These are phyloP conservation scores for Primulina tabacum DNA, from an alignment of 257 asterid species.

Conservation along the genomic window DNA sequence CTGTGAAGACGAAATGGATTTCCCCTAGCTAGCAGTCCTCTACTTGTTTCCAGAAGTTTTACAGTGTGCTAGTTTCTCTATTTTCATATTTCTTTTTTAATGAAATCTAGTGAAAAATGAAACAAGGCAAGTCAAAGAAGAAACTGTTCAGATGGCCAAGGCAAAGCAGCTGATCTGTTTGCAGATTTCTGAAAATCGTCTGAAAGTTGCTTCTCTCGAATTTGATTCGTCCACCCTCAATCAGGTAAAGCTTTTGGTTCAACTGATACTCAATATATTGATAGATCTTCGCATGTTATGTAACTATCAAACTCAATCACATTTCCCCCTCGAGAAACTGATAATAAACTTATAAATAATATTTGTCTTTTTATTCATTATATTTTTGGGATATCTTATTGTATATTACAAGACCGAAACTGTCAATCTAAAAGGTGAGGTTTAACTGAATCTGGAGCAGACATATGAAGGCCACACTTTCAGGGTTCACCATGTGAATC, in stretches of 20 bases:
- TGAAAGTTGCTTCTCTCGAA: slow-evolving; percentile 49
- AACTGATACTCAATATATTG: slow-evolving; percentile 5
- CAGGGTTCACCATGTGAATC: slow-evolving; percentile 9
- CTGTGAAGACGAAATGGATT: not conserved
- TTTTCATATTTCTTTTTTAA: not conserved
- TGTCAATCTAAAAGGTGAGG: slow-evolving; percentile 17
- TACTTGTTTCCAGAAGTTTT: not conserved
- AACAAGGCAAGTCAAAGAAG: slow-evolving; percentile 50
- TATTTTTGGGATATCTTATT: not conserved
- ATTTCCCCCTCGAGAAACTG: slow-evolving; percentile 1
- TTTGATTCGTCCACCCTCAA: slow-evolving; percentile 56
- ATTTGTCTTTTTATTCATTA: not conserved
- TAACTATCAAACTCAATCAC: not conserved
- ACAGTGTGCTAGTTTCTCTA: no score
- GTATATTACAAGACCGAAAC: slow-evolving; percentile 1
- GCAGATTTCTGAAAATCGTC: slow-evolving; percentile 61
- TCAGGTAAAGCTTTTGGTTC: slow-evolving; percentile 42
- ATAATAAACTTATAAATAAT: not conserved
- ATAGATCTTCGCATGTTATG: slow-evolving; percentile 10
- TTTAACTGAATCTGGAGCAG: slow-evolving; percentile 9
- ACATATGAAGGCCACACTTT: slow-evolving; percentile 12
- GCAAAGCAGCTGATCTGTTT: slow-evolving; percentile 52
- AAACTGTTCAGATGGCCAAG: slow-evolving; percentile 43
- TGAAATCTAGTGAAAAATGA: slow-evolving; percentile 60
- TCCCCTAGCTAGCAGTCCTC: not conserved